Conservation (phyloP, 2,329 filamentous ascomycete genomes). For the Pseudohalonectria lignicola region DNA sequence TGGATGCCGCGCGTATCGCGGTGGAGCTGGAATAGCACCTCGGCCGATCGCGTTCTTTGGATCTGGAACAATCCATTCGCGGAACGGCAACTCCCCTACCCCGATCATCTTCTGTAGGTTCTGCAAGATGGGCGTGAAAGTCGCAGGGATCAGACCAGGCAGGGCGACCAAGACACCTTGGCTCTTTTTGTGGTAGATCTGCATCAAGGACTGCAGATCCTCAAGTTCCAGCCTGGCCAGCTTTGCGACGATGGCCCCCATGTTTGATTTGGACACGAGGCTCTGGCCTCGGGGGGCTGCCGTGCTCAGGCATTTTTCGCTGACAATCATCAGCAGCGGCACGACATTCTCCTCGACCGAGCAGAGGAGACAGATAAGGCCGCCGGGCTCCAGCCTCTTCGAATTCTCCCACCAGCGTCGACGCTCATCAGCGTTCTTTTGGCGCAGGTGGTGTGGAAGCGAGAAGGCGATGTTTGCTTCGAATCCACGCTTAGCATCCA, state of each 20-base stretch:
- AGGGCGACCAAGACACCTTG: constrained; percentile 43
- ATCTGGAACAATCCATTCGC: constrained; percentile 29
- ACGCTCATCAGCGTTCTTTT: background rate
- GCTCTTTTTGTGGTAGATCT: constrained; percentile 7
- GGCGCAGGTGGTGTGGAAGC: background rate
- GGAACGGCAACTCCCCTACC: constrained; percentile 33
- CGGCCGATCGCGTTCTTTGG: too few relatives aligned
- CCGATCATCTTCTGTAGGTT: constrained; percentile 42
- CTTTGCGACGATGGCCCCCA: background rate
- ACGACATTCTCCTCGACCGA: too few relatives aligned
- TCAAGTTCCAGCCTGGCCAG: background rate
- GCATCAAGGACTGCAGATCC: background rate
- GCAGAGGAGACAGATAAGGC: too few relatives aligned
- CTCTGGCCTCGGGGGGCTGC: too few relatives aligned
- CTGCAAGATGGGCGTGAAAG: constrained; percentile 45
- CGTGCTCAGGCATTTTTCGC: too few relatives aligned
- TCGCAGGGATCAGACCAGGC: constrained; percentile 44
- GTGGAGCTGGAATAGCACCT: too few relatives aligned
- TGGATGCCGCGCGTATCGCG: too few relatives aligned
- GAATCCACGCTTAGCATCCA: background rate
- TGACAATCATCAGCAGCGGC: too few relatives aligned
- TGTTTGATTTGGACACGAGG: too few relatives aligned
- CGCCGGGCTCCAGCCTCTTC: too few relatives aligned
- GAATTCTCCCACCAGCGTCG: background rate
- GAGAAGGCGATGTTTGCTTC: background rate